phyloP scores from a whole-genome alignment of 129 eudicot genomes.

The Sambucus nigra region DNA sequence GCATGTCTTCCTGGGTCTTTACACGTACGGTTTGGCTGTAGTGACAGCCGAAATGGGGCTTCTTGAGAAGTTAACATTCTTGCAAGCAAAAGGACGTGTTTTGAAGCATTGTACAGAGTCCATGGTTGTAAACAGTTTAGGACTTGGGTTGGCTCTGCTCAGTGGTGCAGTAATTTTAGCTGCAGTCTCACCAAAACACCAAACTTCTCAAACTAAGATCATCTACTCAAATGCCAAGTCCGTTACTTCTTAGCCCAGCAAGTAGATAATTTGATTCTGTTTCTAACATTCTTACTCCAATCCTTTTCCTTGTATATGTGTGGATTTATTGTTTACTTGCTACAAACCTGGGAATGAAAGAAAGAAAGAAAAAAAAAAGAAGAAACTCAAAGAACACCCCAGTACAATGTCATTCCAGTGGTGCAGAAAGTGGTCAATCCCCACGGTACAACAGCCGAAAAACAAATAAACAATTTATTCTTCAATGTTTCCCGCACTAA shows the following conservation, averaged over 20 bases:
- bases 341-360: too few relatives aligned
- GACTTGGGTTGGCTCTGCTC: slow-evolving; percentile 70
- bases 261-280: too few relatives aligned
- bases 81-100: slow-evolving; percentile 52
- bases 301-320: too few relatives aligned
- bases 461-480: too few relatives aligned
- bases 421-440: too few relatives aligned
- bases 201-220: slow-evolving; percentile 26
- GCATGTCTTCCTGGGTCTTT: slow-evolving; percentile 87
- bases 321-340: too few relatives aligned
- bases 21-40: slow-evolving; percentile 80
- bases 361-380: too few relatives aligned
- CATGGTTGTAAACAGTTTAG: slow-evolving; percentile 60
- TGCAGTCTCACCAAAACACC: slow-evolving; percentile 56
- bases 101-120: slow-evolving; percentile 55
- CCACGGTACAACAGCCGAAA: too few relatives aligned
- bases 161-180: slow-evolving; percentile 68
- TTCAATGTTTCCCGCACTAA: too few relatives aligned
- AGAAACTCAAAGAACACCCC: too few relatives aligned
- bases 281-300: too few relatives aligned
- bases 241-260: slow-evolving; percentile 17
- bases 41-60: slow-evolving; percentile 91
- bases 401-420: too few relatives aligned
- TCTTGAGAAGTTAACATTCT: slow-evolving; percentile 76
- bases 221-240: slow-evolving; percentile 31